Conservation (phyloP, 192 early-diverging fungal genomes). For the Kickxella alabastrina region DNA sequence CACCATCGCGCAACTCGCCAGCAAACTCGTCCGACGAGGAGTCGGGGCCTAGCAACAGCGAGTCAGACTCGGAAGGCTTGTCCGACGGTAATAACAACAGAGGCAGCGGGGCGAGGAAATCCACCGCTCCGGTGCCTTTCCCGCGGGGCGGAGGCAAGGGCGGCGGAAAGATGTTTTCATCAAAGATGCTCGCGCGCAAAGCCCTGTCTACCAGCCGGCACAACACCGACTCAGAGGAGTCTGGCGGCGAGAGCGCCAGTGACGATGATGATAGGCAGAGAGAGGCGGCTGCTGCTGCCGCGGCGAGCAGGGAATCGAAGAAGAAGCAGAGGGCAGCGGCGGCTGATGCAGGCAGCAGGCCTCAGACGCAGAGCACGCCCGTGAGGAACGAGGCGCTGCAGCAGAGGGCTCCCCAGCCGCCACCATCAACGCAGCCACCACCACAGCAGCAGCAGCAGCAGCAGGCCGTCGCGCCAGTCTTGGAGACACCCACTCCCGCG, state of each 20-base stretch:
- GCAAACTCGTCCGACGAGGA: slow-evolving; percentile 2
- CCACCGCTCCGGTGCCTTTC: slow-evolving; percentile 1
- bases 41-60: slow-evolving; percentile 8
- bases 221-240: slow-evolving; percentile 16
- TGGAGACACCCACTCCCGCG: slow-evolving; percentile 5
- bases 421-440: slow-evolving; percentile 2
- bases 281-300: too few species aligned
- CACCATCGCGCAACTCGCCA: slow-evolving; percentile 25
- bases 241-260: slow-evolving; percentile 3
- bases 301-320: too few species aligned
- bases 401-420: not conserved
- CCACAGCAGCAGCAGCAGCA: slow-evolving; percentile 6
- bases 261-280: not conserved
- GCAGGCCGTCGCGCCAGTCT: slow-evolving; percentile 18
- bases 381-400: too few species aligned
- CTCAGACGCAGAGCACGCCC: too few species aligned
- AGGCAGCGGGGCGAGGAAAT: too few species aligned
- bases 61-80: slow-evolving; percentile 6
- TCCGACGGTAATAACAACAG: not conserved
- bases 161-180: slow-evolving; percentile 52
- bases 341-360: too few species aligned
- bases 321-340: too few species aligned
- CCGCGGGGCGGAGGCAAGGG: slow-evolving; percentile 40
- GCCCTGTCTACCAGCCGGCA: slow-evolving; percentile 24
- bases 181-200: slow-evolving; percentile 49